These are phyloP conservation scores for Quercus glauca DNA, from an alignment of 306 rosid genomes.

Conservation along the genomic window DNA sequence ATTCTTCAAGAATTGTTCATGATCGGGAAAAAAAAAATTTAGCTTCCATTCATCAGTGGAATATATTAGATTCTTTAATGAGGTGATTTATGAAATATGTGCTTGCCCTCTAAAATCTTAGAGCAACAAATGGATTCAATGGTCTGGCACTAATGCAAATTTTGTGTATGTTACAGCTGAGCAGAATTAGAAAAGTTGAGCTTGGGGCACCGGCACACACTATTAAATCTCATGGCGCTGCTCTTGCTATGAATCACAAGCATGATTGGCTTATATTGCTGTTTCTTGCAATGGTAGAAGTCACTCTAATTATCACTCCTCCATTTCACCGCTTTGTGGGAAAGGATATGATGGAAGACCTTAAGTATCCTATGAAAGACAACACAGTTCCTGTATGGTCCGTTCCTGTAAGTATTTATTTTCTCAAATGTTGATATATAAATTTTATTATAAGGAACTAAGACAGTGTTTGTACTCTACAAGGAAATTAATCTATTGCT, in stretches of 20 bases:
- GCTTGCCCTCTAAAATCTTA: neutral
- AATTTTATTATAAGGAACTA: no score
- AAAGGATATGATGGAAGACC: constrained; percentile 89
- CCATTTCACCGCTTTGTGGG: constrained; percentile 93
- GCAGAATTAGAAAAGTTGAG: constrained; percentile 34
- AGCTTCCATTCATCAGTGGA: neutral
- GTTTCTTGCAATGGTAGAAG: constrained; percentile 56
- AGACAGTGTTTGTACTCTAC: no score
- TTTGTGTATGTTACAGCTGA: constrained; percentile 19
- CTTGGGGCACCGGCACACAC: constrained; percentile 53
- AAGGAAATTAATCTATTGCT: no score
- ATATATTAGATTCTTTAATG: neutral
- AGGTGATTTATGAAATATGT: neutral
- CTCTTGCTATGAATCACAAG: constrained; percentile 64
- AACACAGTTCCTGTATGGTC: constrained; percentile 93
- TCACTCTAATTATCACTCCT: constrained; percentile 39
- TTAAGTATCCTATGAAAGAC: constrained; percentile 70
- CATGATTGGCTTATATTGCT: constrained; percentile 82
- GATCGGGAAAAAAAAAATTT: neutral
- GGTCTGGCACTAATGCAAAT: neutral
- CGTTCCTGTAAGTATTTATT: constrained; percentile 65
- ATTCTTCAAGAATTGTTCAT: no score
- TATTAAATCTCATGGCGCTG: constrained; percentile 80
- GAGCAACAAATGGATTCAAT: neutral
- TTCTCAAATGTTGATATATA: no score